Evolutionary conservation across 2,329 filamentous ascomycete genomes (phyloP).

Genomic region (Aspergillus sp.): DNA sequence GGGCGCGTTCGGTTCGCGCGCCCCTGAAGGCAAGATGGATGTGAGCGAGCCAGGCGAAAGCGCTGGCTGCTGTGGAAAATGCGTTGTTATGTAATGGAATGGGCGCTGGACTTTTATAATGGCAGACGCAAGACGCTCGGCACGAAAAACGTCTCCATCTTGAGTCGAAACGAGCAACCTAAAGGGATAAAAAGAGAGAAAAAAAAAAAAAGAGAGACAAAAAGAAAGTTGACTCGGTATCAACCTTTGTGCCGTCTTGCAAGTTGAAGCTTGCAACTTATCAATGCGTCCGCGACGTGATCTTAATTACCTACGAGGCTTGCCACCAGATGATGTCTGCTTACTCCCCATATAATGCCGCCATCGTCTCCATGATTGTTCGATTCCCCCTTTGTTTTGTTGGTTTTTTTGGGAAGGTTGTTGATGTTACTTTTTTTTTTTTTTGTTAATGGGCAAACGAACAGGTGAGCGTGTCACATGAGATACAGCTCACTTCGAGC

Average conservation of each 20-base stretch:
- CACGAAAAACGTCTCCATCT: slow-evolving; percentile 12
- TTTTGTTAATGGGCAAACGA: slow-evolving; percentile 14
- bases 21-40: slow-evolving; percentile 64
- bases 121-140: slow-evolving; percentile 11
- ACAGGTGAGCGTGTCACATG: slow-evolving; percentile 13
- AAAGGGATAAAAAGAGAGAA: slow-evolving; percentile 8
- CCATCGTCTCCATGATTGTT: slow-evolving; percentile 35
- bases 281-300: slow-evolving; percentile 16
- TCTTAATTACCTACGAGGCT: slow-evolving; percentile 19
- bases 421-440: slow-evolving; percentile 14
- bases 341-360: slow-evolving; percentile 23
- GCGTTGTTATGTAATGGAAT: slow-evolving; percentile 63
- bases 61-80: slow-evolving; percentile 74
- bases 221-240: slow-evolving; percentile 5
- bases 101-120: slow-evolving; percentile 12
- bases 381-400: slow-evolving; percentile 35
- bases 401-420: slow-evolving; percentile 22
- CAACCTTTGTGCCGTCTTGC: slow-evolving; percentile 12
- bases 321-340: slow-evolving; percentile 24
- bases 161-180: background rate
- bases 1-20: slow-evolving; percentile 54
- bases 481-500: too few relatives aligned
- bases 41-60: slow-evolving; percentile 51
- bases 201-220: slow-evolving; percentile 13
- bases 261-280: slow-evolving; percentile 15